Evolutionary conservation across 306 rosid species (phyloP), one percentile per base, ranked within the genome.

Genomic region (Gleditsia sinensis): DNA sequence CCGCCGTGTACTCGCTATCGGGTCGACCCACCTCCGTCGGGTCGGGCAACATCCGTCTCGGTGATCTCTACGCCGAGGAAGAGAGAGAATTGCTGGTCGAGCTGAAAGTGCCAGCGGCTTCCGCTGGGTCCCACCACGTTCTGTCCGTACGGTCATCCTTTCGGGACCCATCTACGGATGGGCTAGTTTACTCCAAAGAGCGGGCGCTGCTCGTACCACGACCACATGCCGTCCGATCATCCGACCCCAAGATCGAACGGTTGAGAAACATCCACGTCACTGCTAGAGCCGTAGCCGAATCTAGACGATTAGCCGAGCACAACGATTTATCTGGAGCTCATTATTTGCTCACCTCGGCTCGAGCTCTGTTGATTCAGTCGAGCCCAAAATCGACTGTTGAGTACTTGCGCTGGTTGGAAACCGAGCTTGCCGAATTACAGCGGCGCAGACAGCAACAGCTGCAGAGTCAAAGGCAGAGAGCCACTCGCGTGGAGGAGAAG

Each of bases 281-380:
- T 0, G 82, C 86, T 1, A 80, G 98, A 39, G 98, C 96, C 0
- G 89, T 95, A 5, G 98, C 98, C 4, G 99, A 92, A 76, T 88
- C 98, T 0, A 87, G 81, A 46, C 88, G 93, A 20, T 76, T 90
- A 0, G 63, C 72, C 4, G 95, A 90, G 46, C 86, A 82, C 6
- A 76, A 67, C 54, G 91, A 88, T 32, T 34, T 92, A 0, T 74
- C 93, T 0, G 93, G 91, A 5, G 95, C 99, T 25, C 75, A 75
- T 32, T 88, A 90, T 53, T 19, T 90, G 64, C 83, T 94, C 9
- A 81, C 93, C 3, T 90, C 97, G 58, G 99, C 99, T 46, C 87
- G 93, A 9, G 89, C 93, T 1, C 56, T 95, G 75, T 71, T 95
- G 1, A n/a, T 86, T 19, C 90, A 83, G 61, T 83, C 96, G 0